Evolutionary conservation across 1,284 basidiomycete species (phyloP).

Genomic region (Tilletia indica): DNA sequence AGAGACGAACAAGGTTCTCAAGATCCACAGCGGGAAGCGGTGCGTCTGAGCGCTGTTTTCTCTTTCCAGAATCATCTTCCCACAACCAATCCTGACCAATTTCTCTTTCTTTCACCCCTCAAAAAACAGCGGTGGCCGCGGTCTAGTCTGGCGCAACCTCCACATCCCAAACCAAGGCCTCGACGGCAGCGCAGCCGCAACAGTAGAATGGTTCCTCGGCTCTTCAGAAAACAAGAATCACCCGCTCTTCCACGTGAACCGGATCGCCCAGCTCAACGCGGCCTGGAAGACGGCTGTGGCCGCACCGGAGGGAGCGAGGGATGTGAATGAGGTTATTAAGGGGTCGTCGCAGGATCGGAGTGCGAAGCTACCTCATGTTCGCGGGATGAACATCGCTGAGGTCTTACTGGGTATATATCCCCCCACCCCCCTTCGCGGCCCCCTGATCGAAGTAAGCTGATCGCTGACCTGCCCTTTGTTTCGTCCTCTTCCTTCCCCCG

Average conservation of each 20-base stretch:
- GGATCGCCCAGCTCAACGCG: slow-evolving; percentile 44
- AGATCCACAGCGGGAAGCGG: not conserved
- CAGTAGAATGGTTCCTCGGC: slow-evolving; percentile 42
- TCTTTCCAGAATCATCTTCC: too few relatives aligned
- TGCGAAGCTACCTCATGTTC: slow-evolving; percentile 31
- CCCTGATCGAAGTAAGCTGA: too few relatives aligned
- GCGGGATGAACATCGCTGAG: slow-evolving; percentile 31
- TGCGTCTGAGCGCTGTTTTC: too few relatives aligned
- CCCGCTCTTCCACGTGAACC: slow-evolving; percentile 45
- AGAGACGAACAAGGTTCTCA: not conserved
- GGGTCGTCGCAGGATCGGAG: slow-evolving; percentile 29
- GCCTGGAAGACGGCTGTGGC: slow-evolving; percentile 37
- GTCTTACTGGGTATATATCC: slow-evolving; percentile 27
- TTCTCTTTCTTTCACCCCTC: too few relatives aligned
- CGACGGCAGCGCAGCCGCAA: slow-evolving; percentile 27
- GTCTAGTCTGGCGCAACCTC: slow-evolving; percentile 45
- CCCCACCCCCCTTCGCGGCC: not conserved
- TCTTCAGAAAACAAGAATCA: slow-evolving; percentile 30
- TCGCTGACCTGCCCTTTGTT: too few relatives aligned
- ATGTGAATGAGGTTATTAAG: slow-evolving; percentile 39
- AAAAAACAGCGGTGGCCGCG: not conserved
- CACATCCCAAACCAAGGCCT: slow-evolving; percentile 28
- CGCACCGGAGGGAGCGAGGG: slow-evolving; percentile 18
- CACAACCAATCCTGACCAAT: too few relatives aligned
- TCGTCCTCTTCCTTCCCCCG: too few relatives aligned